A percentile compares a stretch with the other conserved stretches of the same genome.
These are phyloP conservation scores for Xylariaceae sp. DNA, from an alignment of 2,329 filamentous ascomycete species.

Conservation along the genomic window DNA sequence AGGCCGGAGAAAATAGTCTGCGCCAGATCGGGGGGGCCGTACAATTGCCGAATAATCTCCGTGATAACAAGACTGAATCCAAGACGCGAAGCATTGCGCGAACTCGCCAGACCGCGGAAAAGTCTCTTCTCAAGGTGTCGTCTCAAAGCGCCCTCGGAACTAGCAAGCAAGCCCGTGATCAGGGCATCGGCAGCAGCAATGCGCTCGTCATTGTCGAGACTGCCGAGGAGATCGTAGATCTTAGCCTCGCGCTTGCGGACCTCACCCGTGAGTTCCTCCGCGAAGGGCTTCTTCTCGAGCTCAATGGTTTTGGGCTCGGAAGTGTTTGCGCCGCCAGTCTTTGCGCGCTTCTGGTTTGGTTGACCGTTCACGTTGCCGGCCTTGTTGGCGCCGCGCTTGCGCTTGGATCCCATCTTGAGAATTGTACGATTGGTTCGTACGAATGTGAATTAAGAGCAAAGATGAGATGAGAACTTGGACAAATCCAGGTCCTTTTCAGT, in stretches of 20 bases:
- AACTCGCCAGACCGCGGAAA: slow-evolving; percentile 83
- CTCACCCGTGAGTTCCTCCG: slow-evolving; percentile 46
- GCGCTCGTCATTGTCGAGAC: slow-evolving; percentile 52
- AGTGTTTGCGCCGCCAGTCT: slow-evolving; percentile 27
- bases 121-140: slow-evolving; percentile 62
- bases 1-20: slow-evolving; percentile 46
- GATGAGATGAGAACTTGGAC: no score
- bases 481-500: not conserved
- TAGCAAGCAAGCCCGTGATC: slow-evolving; percentile 49
- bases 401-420: slow-evolving; percentile 38
- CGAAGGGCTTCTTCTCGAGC: slow-evolving; percentile 43
- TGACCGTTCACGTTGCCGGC: slow-evolving; percentile 23
- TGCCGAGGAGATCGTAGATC: slow-evolving; percentile 58
- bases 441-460: no score
- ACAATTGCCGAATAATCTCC: slow-evolving; percentile 69
- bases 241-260: slow-evolving; percentile 54
- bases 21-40: slow-evolving; percentile 45
- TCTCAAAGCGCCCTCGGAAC: slow-evolving; percentile 49
- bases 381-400: slow-evolving; percentile 38
- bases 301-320: slow-evolving; percentile 24
- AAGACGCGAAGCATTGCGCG: slow-evolving; percentile 78
- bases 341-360: slow-evolving; percentile 36
- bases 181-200: slow-evolving; percentile 55
- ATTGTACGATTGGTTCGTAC: not conserved
- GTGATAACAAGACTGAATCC: slow-evolving; percentile 88